Evolutionary conservation across 345 rosid genomes (phyloP), one percentile per base, ranked within the genome.

Genomic region (Adansonia digitata): DNA sequence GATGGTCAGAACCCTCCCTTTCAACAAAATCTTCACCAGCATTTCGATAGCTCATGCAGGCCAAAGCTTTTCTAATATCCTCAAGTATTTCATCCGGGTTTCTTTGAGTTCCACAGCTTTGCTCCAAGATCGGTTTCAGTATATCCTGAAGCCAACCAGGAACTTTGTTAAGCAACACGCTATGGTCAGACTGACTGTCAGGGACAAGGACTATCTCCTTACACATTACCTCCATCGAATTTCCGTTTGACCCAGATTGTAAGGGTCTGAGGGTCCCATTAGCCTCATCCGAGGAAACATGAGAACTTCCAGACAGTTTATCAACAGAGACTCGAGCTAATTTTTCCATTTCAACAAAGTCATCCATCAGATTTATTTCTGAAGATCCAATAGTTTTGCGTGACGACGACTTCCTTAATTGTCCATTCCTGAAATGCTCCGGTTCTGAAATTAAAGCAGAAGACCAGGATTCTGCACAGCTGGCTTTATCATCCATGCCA

Each of bases 291-390:
- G 81, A 76, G 24, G 81, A 79, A 60, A 79, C 79, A 74, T 80
- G 71, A 77, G 80, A 80, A 76, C 71, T 83, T 76, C 72, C 82
- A n/a, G 82, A 79, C 75, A 81, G 84, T 55, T 85, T 83, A 73
- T 88, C 82, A 67, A 78, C 87, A 10, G 91, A 80, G 78, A 82
- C 87, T 48, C 85, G 80, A 1, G 95, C 97, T 53, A 92, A 78
- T 69, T 83, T 90, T 82, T 94, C 98, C 97, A 94, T 94, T 84
- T 94, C 98, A 39, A 79, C 92, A 82, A 94, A 94, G 78, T 94
- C 98, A 77, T 94, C 97, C 98, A 92, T 90, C 77, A 94, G 84
- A 79, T 80, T 83, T 79, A 94, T 88, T 71, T 92, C 97, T 7
- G 86, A 80, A 83, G 88, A 89, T 75, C 85, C 90, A 20, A 85